phyloP scores from a whole-genome alignment of 2,329 filamentous ascomycete genomes.

The Curvularia sp. region DNA sequence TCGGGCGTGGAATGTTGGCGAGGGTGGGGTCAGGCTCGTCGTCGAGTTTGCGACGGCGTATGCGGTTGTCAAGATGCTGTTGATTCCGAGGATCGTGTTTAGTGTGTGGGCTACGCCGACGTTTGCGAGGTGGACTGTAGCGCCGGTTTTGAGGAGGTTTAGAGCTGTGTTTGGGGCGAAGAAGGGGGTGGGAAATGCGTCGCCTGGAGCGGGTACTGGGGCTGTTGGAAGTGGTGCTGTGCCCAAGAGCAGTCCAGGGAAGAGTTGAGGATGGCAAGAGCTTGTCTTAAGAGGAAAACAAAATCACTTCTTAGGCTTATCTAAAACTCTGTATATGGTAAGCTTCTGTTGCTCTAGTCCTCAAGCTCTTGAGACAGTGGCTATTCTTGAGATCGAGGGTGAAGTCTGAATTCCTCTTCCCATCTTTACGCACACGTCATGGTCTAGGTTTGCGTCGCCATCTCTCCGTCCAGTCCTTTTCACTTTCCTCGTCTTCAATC shows the following conservation, averaged over 20 bases:
- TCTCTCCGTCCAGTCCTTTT: not conserved
- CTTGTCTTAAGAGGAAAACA: no score
- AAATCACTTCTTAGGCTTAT: not conserved
- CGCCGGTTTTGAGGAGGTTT: constrained; percentile 42
- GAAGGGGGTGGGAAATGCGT: constrained; percentile 34
- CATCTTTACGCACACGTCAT: constrained; percentile 6
- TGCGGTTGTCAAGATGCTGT: constrained; percentile 83
- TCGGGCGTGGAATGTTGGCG: constrained; percentile 50
- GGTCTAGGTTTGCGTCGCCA: constrained; percentile 8
- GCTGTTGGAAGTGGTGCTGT: constrained; percentile 44
- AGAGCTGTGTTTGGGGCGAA: constrained; percentile 50
- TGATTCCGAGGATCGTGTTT: constrained; percentile 76
- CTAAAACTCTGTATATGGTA: not conserved
- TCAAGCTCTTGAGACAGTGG: not conserved
- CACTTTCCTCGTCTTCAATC: not conserved
- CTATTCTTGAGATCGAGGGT: not conserved
- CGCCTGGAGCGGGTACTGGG: constrained; percentile 41
- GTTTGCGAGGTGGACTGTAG: constrained; percentile 68
- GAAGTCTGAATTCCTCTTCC: not conserved
- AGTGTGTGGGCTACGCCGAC: constrained; percentile 92
- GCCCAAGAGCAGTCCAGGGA: constrained; percentile 30
- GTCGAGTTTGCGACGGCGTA: constrained; percentile 85
- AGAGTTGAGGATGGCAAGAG: constrained; percentile 5
- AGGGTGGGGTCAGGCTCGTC: constrained; percentile 62
- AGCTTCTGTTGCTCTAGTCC: not conserved